Evolutionary conservation across 345 rosid species (phyloP), one percentile per base, ranked within the genome.

Genomic region (Passiflora organensis): DNA sequence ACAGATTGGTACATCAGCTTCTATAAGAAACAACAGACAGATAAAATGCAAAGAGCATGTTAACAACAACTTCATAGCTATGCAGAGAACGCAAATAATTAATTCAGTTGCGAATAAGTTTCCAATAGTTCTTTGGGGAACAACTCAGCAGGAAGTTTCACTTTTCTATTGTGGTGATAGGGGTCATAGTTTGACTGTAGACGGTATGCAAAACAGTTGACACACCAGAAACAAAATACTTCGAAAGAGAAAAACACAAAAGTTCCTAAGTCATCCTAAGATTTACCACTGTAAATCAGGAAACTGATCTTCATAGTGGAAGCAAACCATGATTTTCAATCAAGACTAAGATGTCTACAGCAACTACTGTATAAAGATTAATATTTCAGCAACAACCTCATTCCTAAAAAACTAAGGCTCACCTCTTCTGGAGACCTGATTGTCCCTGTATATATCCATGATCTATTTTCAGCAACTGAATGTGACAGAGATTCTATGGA

Each of bases 401-500:
- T 48, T 25, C 41, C 14, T 12, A 5, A 56, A 20, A 45, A 6
- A 51, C 53, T 34, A 59, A 43, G 43, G 41, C 55, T 72, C 52
- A 89, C 96, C 86, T 89, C 84, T 36, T 85, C 65, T 25, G 84
- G 80, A 11, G 75, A 83, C 65, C 67, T 76, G 28, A 76, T 39
- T 49, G 78, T 63, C 43, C 80, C 80, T 8, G 67, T 73, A 67
- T 74, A 86, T 42, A 79, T 77, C 99, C 91, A 89, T 44, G 71
- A 79, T 58, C 78, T 72, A 39, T 75, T 72, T 11, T 81, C 65
- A 43, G 72, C 22, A 32, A 73, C 51, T 57, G 89, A 68, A 69
- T 73, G 74, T 51, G 84, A 65, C 59, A 69, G 72, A 65, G 77
- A 59, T 66, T 82, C 83, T 48, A 86, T 69, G 64, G 89, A 80